Percentiles rank a stretch among this genome's conserved stretches.
Conservation (phyloP, 2,329 filamentous ascomycete species). For the Colletotrichum lupini region DNA sequence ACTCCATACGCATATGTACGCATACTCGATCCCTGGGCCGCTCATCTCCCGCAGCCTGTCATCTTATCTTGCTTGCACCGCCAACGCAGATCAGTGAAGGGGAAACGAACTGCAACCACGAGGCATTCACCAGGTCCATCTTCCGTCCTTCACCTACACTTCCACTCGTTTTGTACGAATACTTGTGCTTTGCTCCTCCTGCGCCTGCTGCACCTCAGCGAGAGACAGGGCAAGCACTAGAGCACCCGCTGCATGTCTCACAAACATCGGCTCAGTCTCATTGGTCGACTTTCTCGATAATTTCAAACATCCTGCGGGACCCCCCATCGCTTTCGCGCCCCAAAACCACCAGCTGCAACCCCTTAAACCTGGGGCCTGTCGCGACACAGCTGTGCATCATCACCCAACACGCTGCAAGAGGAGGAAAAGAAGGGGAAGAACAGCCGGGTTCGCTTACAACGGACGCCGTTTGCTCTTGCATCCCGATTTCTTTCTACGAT, state of each 20-base stretch:
- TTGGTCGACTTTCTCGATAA: conserved; percentile 19
- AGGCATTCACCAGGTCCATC: neutral
- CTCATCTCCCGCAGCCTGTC: conserved; percentile 33
- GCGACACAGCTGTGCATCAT: conserved; percentile 11
- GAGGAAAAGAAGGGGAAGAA: conserved; percentile 25
- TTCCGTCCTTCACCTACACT: neutral
- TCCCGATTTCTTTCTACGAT: neutral
- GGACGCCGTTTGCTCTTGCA: conserved; percentile 1
- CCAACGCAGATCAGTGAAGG: conserved; percentile 26
- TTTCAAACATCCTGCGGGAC: conserved; percentile 23
- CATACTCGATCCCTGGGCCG: conserved; percentile 17
- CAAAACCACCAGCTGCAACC: conserved; percentile 20
- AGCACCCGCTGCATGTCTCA: conserved; percentile 28
- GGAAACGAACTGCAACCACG: neutral
- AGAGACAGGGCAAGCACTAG: conserved; percentile 27
- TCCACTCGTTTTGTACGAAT: neutral
- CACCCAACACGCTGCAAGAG: conserved; percentile 9
- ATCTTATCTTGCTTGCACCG: conserved; percentile 26
- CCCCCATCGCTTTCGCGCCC: conserved; percentile 8
- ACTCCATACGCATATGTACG: too few relatives aligned
- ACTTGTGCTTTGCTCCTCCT: neutral
- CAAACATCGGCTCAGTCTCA: conserved; percentile 4
- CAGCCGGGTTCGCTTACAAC: neutral
- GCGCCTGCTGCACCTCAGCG: conserved; percentile 32
- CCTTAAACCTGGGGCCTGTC: conserved; percentile 28